Evolutionary conservation across 306 rosid genomes (phyloP), one percentile per base, ranked within the genome.

Genomic region (Erythrophleum fordii): DNA sequence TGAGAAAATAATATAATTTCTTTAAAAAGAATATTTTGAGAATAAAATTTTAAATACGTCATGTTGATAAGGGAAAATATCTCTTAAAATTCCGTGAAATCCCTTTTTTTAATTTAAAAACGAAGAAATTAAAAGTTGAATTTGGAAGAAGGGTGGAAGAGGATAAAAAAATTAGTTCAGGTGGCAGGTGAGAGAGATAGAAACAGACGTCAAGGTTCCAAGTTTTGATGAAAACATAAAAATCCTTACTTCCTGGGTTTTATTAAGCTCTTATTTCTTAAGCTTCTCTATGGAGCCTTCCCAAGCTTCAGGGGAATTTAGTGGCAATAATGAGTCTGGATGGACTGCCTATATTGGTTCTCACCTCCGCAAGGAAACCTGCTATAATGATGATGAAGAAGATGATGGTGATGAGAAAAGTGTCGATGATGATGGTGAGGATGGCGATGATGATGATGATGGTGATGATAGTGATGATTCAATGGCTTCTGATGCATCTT

Each of bases 401-500:
- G 52, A 48, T 48, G 4, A 48, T 48, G 53, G 5, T 29, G 53
- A 29, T 79, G 84, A 51, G 28, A 44, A 35, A 34, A 62, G 73
- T 72, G 68, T 6, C 0, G 42, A 61, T 5, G 68, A 61, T 29
- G 72, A 49, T 20, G 31, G 52, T 5, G 80, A 75, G 26, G 64
- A 55, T 13, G 39, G 37, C 37, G 37, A 80, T 49, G 73, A 67
- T 13, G 18, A 22, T 22, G 74, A 66, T 34, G 35, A n/a, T n/a
- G 73, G 34, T 48, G 90, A 51, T 26, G 87, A 86, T 52, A 86
- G 86, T 78, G 89, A 86, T 77, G 94, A 92, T 68, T 92, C 97
- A 6, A 86, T 92, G 97, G 88, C 83, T 69, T 92, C 97, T 45
- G 97, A 92, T 75, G 97, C 97, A 70, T 88, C 97, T 56, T 90